phyloP scores from a whole-genome alignment of 2,329 filamentous ascomycete genomes.

The Shiraia bambusicola region DNA sequence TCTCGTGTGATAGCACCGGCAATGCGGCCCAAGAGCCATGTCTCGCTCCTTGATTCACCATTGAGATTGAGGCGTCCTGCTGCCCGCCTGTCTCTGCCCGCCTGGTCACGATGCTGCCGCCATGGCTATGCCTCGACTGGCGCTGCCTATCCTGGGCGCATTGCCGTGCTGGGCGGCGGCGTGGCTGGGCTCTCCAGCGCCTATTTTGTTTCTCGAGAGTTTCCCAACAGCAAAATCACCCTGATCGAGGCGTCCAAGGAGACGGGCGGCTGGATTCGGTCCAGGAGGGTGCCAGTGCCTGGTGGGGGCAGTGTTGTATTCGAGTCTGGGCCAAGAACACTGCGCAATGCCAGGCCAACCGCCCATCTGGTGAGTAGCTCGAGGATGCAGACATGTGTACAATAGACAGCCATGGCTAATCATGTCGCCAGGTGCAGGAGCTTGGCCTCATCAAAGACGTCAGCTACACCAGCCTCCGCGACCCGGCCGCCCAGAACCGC shows the following conservation, averaged over 20 bases:
- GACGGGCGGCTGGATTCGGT: slow-evolving; percentile 83
- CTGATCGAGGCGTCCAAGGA: slow-evolving; percentile 72
- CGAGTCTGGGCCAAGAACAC: slow-evolving; percentile 79
- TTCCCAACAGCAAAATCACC: slow-evolving; percentile 71
- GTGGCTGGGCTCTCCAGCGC: slow-evolving; percentile 55
- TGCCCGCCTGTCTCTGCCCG: slow-evolving; percentile 19
- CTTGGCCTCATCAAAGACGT: slow-evolving; percentile 60
- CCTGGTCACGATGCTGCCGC: slow-evolving; percentile 18
- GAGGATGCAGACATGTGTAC: neutral
- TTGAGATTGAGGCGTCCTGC: slow-evolving; percentile 34
- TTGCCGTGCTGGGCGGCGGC: slow-evolving; percentile 56
- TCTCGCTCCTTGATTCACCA: slow-evolving; percentile 34
- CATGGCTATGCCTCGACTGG: slow-evolving; percentile 22
- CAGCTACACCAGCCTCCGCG: slow-evolving; percentile 53
- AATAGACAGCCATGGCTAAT: slow-evolving; percentile 7
- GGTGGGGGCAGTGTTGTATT: slow-evolving; percentile 70
- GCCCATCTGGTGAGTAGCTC: slow-evolving; percentile 64
- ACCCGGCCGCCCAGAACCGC: slow-evolving; percentile 62
- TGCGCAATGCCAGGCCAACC: slow-evolving; percentile 69
- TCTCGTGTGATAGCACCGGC: slow-evolving; percentile 25
- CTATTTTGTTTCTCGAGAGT: slow-evolving; percentile 70
- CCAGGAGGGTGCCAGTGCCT: slow-evolving; percentile 61
- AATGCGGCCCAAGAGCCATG: slow-evolving; percentile 44
- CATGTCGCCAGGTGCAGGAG: slow-evolving; percentile 55
- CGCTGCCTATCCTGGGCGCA: slow-evolving; percentile 36